These are phyloP conservation scores for Protomyces pachydermus DNA, from an alignment of 1,139 yeast genomes.

Conservation along the genomic window DNA sequence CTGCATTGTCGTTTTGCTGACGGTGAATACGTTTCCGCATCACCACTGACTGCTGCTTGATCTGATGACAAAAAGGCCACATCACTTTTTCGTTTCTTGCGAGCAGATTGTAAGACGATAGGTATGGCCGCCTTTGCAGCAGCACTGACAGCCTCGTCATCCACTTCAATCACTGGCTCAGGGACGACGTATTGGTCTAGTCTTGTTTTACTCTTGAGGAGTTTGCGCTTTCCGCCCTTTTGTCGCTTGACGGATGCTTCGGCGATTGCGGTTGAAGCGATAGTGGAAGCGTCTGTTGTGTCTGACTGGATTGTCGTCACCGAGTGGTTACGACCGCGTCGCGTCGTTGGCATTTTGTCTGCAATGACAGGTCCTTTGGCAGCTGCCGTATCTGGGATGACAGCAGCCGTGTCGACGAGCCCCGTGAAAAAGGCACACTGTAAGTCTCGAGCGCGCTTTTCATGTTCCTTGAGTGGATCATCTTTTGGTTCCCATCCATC, in stretches of 20 bases:
- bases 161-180: neutral
- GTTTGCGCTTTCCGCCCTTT: neutral
- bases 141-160: neutral
- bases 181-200: neutral
- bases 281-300: neutral
- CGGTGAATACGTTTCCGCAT: neutral
- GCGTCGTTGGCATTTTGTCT: neutral
- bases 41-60: neutral
- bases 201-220: neutral
- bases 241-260: neutral
- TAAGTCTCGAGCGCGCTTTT: conserved; percentile 43
- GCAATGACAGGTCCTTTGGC: neutral
- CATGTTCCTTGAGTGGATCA: conserved; percentile 45
- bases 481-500: conserved; percentile 71
- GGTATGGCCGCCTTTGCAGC: conserved; percentile 8
- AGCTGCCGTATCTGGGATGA: neutral
- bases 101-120: conserved; percentile 10
- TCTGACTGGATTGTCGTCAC: neutral
- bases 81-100: conserved; percentile 14
- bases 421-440: conserved; percentile 50
- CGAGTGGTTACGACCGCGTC: neutral
- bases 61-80: neutral
- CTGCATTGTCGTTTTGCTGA: neutral
- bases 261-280: neutral
- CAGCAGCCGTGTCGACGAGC: conserved; percentile 3